Evolutionary conservation across 345 rosid species (phyloP).

Genomic region (Raphanus raphanistrum): DNA sequence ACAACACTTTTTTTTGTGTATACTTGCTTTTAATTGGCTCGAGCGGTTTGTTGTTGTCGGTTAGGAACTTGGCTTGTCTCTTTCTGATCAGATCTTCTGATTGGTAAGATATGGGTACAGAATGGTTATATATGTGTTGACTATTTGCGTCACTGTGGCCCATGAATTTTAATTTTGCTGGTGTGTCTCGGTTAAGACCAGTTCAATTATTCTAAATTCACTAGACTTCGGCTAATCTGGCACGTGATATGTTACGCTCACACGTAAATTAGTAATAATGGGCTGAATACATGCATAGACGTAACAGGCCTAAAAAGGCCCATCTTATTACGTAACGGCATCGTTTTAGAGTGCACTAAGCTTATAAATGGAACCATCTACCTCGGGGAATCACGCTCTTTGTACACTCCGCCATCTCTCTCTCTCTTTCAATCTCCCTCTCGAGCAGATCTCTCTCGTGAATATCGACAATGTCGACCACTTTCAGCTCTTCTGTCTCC

Average conservation of each 20-base stretch:
- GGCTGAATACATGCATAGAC: not conserved
- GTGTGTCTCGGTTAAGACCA: not conserved
- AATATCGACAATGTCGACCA: slow-evolving; percentile 46
- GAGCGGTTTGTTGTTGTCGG: not conserved
- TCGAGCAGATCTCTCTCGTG: slow-evolving; percentile 15
- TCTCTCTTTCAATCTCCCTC: not conserved
- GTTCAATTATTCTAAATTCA: not conserved
- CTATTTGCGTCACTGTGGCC: not conserved
- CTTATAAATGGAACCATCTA: slow-evolving; percentile 29
- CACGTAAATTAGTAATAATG: not conserved
- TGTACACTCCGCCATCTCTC: slow-evolving; percentile 42
- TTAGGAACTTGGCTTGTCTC: not conserved
- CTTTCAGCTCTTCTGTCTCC: slow-evolving; percentile 41
- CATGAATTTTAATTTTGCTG: not conserved
- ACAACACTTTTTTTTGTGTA: too few species aligned
- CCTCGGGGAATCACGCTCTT: slow-evolving; percentile 32
- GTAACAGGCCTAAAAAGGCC: not conserved
- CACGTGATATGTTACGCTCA: not conserved
- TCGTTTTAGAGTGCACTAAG: not conserved
- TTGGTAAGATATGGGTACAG: not conserved
- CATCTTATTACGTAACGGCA: not conserved
- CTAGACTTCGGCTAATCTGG: not conserved
- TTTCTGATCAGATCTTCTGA: not conserved
- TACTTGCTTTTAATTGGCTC: not conserved
- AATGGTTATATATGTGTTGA: not conserved